These are phyloP conservation scores for Xylaria sp. DNA, from an alignment of 2,329 filamentous ascomycete species.

Conservation along the genomic window DNA sequence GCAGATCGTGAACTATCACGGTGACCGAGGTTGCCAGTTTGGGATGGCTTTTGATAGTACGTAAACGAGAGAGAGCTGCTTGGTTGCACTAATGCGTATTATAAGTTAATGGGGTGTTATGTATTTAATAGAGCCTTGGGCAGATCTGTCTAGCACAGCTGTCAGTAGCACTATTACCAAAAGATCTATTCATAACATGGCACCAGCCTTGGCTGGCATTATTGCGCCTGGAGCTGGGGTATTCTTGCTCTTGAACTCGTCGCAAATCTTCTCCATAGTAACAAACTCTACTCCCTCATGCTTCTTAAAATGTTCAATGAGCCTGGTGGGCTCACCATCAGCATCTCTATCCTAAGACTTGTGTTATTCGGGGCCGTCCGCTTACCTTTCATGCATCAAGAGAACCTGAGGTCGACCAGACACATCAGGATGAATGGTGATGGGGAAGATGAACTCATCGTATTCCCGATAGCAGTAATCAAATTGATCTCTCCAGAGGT, in stretches of 20 bases:
- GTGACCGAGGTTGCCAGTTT: slow-evolving; percentile 8
- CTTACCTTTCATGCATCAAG: slow-evolving; percentile 36
- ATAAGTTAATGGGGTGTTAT: not conserved
- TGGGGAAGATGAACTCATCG: slow-evolving; percentile 80
- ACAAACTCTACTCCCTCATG: slow-evolving; percentile 43
- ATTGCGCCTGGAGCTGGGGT: slow-evolving; percentile 65
- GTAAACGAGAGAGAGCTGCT: not conserved
- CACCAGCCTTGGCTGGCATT: slow-evolving; percentile 57
- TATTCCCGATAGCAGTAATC: slow-evolving; percentile 81
- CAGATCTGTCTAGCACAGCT: not conserved
- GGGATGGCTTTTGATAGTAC: not conserved
- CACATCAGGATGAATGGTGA: slow-evolving; percentile 80
- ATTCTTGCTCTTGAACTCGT: slow-evolving; percentile 77
- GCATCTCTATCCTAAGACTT: not conserved
- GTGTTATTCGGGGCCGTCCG: not conserved
- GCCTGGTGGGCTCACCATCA: slow-evolving; percentile 4
- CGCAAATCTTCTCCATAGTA: slow-evolving; percentile 66
- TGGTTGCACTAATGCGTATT: not conserved
- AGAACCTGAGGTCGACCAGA: slow-evolving; percentile 68
- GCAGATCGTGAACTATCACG: not conserved
- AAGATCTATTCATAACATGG: not conserved
- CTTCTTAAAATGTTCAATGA: slow-evolving; percentile 55
- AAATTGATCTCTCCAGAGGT: slow-evolving; percentile 73
- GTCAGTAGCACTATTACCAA: no score
- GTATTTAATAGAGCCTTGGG: not conserved